Evolutionary conservation across 495 filamentous ascomycete genomes (phyloP).

Genomic region (Hypoxylon trugodes): DNA sequence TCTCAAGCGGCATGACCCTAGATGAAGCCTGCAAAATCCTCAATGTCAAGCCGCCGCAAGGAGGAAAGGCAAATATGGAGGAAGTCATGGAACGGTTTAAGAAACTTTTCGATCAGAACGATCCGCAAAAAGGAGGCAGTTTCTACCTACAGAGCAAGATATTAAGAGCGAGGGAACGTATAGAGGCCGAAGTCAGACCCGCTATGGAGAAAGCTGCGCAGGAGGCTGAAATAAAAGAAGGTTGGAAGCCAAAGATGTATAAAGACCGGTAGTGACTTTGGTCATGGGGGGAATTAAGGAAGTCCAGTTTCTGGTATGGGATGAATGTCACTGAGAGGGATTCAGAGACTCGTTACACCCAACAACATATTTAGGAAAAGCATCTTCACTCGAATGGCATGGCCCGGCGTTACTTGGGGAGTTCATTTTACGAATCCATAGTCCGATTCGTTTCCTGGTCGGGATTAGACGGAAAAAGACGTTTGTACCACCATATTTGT

Average conservation of each 20-base stretch:
- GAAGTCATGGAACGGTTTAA: slow-evolving; percentile 87
- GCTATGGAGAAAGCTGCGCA: slow-evolving; percentile 59
- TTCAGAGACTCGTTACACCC: slow-evolving; percentile 10
- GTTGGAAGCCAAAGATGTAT: slow-evolving; percentile 94
- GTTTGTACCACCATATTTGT: too few species aligned
- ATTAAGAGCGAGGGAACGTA: slow-evolving; percentile 84
- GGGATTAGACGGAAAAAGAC: slow-evolving; percentile 13
- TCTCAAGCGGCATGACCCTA: slow-evolving; percentile 79
- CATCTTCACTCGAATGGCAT: slow-evolving; percentile 61
- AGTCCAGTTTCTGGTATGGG: neutral
- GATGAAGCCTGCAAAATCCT: slow-evolving; percentile 98
- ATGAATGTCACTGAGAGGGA: slow-evolving; percentile 12
- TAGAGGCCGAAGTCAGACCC: slow-evolving; percentile 80
- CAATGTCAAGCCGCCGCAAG: slow-evolving; percentile 88
- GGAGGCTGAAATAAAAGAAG: slow-evolving; percentile 76
- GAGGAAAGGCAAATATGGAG: slow-evolving; percentile 78
- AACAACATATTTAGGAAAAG: slow-evolving; percentile 31
- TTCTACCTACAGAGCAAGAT: slow-evolving; percentile 99
- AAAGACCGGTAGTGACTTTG: slow-evolving; percentile 72
- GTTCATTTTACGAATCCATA: slow-evolving; percentile 34
- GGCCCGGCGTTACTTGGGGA: slow-evolving; percentile 54
- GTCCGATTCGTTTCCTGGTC: slow-evolving; percentile 10
- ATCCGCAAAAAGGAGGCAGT: slow-evolving; percentile 92
- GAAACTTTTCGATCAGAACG: slow-evolving; percentile 90
- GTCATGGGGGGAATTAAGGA: neutral